Percentiles rank a stretch among this genome's conserved stretches.
These are phyloP conservation scores for Fagus sylvatica DNA, from an alignment of 306 rosid genomes.

Conservation along the genomic window DNA sequence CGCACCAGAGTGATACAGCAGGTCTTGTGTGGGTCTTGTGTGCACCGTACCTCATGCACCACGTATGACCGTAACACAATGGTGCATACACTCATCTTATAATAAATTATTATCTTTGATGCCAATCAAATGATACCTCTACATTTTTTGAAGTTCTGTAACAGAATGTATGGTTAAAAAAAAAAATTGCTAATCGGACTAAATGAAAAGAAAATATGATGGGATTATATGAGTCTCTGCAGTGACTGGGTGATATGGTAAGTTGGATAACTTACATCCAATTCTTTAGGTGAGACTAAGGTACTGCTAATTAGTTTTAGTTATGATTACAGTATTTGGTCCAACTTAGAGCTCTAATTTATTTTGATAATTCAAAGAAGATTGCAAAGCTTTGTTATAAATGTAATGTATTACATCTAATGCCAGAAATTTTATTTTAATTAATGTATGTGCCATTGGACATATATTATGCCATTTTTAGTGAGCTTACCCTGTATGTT, in stretches of 20 bases:
- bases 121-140: no score
- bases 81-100: no score
- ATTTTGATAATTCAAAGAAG: not conserved
- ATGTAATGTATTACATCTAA: not conserved
- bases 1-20: no score
- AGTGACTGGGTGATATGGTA: not conserved
- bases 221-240: not conserved
- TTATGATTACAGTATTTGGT: not conserved
- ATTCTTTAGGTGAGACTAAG: not conserved
- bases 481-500: constrained; percentile 25
- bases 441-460: not conserved
- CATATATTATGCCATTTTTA: not conserved
- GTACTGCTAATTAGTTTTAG: not conserved
- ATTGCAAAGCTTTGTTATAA: not conserved
- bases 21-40: no score
- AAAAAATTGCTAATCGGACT: no score
- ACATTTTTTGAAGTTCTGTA: not conserved
- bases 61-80: no score
- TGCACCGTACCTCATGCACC: no score
- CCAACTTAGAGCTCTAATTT: not conserved
- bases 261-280: not conserved
- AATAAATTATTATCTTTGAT: no score
- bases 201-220: not conserved
- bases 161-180: not conserved
- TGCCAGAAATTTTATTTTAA: not conserved